Evolutionary conservation across 2,329 filamentous ascomycete genomes (phyloP), one percentile per base, ranked within the genome.

Genomic region (Fusarium kyushuense): DNA sequence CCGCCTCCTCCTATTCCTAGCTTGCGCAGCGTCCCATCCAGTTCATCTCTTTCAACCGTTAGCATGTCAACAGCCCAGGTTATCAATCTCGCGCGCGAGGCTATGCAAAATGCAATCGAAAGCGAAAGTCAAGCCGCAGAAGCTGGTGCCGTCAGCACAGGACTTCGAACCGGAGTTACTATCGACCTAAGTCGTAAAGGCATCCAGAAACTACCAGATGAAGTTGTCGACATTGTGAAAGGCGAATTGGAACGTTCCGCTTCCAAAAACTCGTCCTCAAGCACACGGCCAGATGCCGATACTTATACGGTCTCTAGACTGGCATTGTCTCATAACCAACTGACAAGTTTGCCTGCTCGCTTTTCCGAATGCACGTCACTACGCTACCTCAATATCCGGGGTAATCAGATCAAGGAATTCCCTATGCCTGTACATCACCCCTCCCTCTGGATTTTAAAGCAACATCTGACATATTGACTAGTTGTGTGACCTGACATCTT

Each of bases 401-500:
- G 91, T 79, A 95, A 94, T 75, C 83, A 87, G 72, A 89, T 94
- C 75, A 84, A 82, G 63, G 86, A 89, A 71, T 89, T 89, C 58
- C 87, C 87, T 6, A 76, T 87, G 63, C 79, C 85, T 69, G 87
- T 89, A 80, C 79, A 35, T 40, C 53, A n/a, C 42, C 72, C 53
- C 65, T 60, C 56, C 56, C 41, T 17, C 11, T 33, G 25, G 10
- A 16, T 19, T 21, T 41, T 40, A 66, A 69, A 48, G 16, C 54
- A 71, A 23, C 25, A n/a, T 54, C 73, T 77, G 61, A 76, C 63
- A 49, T 16, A 25, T 54, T 45, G 23, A 36, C 23, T 76, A 97
- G 94, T 87, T 98, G 60, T 94, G 95, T 77, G 90, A 94, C 78
- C 85, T 98, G 65, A 90, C 88, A 53, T 92, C 93, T 33, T 87